phyloP scores from a whole-genome alignment of 768 basidiomycete species.

The Rhodosporidiobolus sp. region DNA sequence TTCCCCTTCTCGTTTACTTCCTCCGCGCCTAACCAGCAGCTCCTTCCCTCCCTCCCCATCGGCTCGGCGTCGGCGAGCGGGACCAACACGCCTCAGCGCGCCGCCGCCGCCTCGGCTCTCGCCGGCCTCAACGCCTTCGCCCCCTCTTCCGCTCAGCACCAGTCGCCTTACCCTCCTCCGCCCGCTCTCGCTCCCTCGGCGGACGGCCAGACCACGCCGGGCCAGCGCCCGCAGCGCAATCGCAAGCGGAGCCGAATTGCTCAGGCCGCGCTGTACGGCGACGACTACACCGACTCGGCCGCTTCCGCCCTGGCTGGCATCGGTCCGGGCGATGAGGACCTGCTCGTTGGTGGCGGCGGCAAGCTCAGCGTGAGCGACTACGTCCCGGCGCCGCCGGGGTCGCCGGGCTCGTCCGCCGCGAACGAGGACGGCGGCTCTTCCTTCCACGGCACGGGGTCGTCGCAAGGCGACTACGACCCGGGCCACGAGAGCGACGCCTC shows the following conservation, averaged over 20 bases:
- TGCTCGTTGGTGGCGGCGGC: conserved; percentile 7
- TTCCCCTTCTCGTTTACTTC: too few species aligned
- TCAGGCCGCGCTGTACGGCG: conserved; percentile 71
- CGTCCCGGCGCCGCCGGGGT: too few species aligned
- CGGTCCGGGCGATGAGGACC: conserved; percentile 49
- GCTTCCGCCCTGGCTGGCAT: too few species aligned
- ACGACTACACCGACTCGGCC: conserved; percentile 57
- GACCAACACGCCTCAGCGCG: conserved; percentile 6
- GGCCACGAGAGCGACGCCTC: background rate
- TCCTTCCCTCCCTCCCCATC: background rate
- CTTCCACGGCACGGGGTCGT: background rate
- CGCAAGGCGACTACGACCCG: background rate
- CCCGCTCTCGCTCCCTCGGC: background rate
- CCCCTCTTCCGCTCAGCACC: background rate
- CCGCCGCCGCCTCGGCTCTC: conserved; percentile 45
- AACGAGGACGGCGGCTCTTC: conserved; percentile 6
- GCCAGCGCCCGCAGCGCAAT: conserved; percentile 47
- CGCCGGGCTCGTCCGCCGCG: background rate
- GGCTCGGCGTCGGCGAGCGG: background rate
- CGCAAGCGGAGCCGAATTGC: conserved; percentile 55
- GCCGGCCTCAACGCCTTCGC: conserved; percentile 41
- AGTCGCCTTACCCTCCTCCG: background rate
- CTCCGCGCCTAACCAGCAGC: background rate
- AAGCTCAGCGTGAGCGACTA: background rate
- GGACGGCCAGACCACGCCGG: conserved; percentile 56